Evolutionary conservation across 768 basidiomycete species (phyloP), one percentile per base, ranked within the genome.

Genomic region (Pholiota conissans): DNA sequence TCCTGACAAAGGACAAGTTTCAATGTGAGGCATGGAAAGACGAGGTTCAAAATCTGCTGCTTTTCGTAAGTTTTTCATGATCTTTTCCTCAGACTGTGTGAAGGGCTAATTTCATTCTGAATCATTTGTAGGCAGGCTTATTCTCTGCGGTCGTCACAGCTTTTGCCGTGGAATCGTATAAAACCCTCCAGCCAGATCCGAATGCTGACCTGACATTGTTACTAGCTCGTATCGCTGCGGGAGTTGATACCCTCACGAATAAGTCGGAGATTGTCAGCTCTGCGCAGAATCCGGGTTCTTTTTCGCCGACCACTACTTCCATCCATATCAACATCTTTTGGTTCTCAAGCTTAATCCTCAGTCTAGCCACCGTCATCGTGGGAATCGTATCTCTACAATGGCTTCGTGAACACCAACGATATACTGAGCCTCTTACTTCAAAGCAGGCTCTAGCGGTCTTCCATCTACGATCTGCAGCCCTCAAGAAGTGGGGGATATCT

Each of bases 71-170:
- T 42, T 37, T 28, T 11, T 32, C 11, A n/a, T 24, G n/a, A n/a
- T n/a, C n/a, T n/a, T n/a, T n/a, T n/a, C n/a, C n/a, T n/a, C n/a
- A n/a, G n/a, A n/a, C n/a, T n/a, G n/a, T n/a, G n/a, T n/a, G n/a
- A n/a, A n/a, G n/a, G n/a, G n/a, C n/a, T n/a, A n/a, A n/a, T n/a
- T n/a, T n/a, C n/a, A n/a, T n/a, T n/a, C n/a, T n/a, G n/a, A n/a
- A n/a, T n/a, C n/a, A n/a, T n/a, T n/a, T n/a, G n/a, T 52, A 63
- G 62, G 58, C 62, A 20, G 62, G 62, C 26, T 45, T 63, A 9
- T 63, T 63, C 49, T 63, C 62, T 8, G 59, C 56, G 10, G 56
- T 59, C 3, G 49, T 60, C 7, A 57, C 62, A 13, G 37, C 59
- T 13, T 63, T 63, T 42, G 53, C 54, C 20, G 52, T 63, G 8